Conservation (phyloP, 768 basidiomycete genomes). For the Rhodosporidiobolus sp. region DNA sequence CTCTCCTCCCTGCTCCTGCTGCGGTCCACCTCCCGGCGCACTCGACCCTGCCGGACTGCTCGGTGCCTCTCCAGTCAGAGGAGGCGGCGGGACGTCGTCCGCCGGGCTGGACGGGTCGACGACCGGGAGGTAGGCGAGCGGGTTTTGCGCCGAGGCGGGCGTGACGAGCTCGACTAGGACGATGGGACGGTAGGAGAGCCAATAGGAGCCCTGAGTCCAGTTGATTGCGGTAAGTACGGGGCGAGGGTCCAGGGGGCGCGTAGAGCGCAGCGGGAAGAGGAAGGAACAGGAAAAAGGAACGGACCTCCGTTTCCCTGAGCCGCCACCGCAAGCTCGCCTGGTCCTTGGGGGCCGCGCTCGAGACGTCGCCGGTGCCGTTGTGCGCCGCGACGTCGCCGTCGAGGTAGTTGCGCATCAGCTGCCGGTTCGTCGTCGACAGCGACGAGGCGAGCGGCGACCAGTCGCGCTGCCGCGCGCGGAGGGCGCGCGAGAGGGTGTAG, state of each 20-base stretch:
- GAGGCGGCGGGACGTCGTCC: no score
- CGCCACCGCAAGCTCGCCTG: constrained; percentile 30
- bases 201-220: constrained; percentile 22
- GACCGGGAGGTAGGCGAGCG: constrained; percentile 13
- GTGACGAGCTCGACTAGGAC: constrained; percentile 33
- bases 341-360: constrained; percentile 8
- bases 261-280: not conserved
- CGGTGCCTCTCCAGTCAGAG: no score
- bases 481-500: constrained; percentile 22
- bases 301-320: constrained; percentile 34
- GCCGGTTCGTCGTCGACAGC: constrained; percentile 21
- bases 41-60: no score
- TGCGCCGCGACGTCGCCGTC: constrained; percentile 24
- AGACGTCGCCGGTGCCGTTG: not conserved
- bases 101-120: not conserved
- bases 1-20: no score
- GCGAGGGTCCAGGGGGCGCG: no score
- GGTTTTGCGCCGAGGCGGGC: constrained; percentile 9
- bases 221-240: not conserved
- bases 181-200: constrained; percentile 35
- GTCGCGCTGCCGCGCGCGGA: constrained; percentile 26
- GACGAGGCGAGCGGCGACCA: constrained; percentile 39
- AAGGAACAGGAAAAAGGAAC: not conserved
- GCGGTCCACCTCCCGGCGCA: no score
- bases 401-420: constrained; percentile 35